phyloP scores from a whole-genome alignment of 1,284 basidiomycete species.

The Hymenochaete sp. region DNA sequence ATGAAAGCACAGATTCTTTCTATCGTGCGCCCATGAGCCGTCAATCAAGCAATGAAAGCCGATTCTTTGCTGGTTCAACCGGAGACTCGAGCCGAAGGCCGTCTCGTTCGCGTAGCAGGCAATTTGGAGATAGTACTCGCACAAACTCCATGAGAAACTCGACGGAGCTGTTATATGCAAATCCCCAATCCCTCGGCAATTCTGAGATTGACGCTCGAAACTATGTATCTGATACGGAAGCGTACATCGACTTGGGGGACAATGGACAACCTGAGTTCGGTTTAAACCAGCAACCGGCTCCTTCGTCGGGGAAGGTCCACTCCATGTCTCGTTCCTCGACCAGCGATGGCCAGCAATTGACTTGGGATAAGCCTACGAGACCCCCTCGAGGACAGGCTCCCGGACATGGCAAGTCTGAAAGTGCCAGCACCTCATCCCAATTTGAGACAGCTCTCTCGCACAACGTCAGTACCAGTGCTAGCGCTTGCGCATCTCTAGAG shows the following conservation, averaged over 20 bases:
- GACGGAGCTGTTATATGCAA: constrained; percentile 11
- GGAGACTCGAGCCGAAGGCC: constrained; percentile 8
- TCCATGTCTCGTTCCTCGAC: no score
- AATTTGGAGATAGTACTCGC: constrained; percentile 6
- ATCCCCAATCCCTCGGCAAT: constrained; percentile 7
- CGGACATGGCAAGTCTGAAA: constrained; percentile 10
- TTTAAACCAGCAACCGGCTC: background rate
- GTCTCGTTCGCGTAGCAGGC: constrained; percentile 10
- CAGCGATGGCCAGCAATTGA: no score
- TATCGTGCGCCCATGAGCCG: constrained; percentile 13
- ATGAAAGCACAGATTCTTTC: constrained; percentile 11
- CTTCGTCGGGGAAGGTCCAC: no score
- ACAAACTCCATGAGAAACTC: background rate
- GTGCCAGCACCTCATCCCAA: constrained; percentile 11
- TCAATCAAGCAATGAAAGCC: constrained; percentile 14
- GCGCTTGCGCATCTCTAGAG: constrained; percentile 13
- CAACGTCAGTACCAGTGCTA: no score
- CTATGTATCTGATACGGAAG: constrained; percentile 1
- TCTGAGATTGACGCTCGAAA: background rate
- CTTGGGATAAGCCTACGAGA: constrained; percentile 9
- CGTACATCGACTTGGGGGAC: background rate
- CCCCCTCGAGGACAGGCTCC: constrained; percentile 4
- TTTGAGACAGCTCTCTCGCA: no score
- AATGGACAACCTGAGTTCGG: background rate
- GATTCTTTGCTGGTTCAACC: constrained; percentile 14